A percentile compares a stretch with the other conserved stretches of the same genome.
These are phyloP conservation scores for Russula earlei DNA, from an alignment of 768 basidiomycete species.

Conservation along the genomic window DNA sequence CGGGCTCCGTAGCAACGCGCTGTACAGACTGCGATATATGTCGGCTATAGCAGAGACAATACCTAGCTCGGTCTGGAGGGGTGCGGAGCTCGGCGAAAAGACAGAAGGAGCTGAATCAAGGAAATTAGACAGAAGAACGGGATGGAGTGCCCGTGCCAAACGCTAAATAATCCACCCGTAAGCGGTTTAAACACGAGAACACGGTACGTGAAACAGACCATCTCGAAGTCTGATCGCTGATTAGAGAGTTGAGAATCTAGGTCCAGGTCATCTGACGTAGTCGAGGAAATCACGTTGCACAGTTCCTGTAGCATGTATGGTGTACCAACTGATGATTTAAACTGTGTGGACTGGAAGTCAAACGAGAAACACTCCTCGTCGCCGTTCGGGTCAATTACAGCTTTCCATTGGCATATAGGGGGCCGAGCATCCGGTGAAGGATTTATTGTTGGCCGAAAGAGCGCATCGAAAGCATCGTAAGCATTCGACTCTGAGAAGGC, in stretches of 20 bases:
- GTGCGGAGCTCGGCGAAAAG: slow-evolving; percentile 57
- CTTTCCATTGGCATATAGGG: slow-evolving; percentile 26
- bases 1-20: slow-evolving; percentile 38
- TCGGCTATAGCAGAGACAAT: slow-evolving; percentile 47
- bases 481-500: slow-evolving; percentile 47
- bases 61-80: slow-evolving; percentile 51
- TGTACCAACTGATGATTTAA: slow-evolving; percentile 9
- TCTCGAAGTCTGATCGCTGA: slow-evolving; percentile 15
- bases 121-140: slow-evolving; percentile 72
- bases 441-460: slow-evolving; percentile 29
- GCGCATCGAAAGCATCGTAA: slow-evolving; percentile 43
- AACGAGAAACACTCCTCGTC: slow-evolving; percentile 28
- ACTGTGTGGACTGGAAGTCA: background rate
- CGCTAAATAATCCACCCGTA: slow-evolving; percentile 33
- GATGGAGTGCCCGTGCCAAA: slow-evolving; percentile 64
- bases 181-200: background rate
- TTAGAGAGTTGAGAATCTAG: slow-evolving; percentile 9
- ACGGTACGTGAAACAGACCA: background rate
- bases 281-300: slow-evolving; percentile 4
- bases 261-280: slow-evolving; percentile 1
- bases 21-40: slow-evolving; percentile 54
- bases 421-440: background rate
- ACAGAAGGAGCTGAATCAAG: slow-evolving; percentile 80
- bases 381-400: slow-evolving; percentile 30
- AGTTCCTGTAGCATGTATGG: slow-evolving; percentile 24